These are phyloP conservation scores for Penicillium egyptiacum DNA, from an alignment of 495 filamentous ascomycete genomes.

Conservation along the genomic window DNA sequence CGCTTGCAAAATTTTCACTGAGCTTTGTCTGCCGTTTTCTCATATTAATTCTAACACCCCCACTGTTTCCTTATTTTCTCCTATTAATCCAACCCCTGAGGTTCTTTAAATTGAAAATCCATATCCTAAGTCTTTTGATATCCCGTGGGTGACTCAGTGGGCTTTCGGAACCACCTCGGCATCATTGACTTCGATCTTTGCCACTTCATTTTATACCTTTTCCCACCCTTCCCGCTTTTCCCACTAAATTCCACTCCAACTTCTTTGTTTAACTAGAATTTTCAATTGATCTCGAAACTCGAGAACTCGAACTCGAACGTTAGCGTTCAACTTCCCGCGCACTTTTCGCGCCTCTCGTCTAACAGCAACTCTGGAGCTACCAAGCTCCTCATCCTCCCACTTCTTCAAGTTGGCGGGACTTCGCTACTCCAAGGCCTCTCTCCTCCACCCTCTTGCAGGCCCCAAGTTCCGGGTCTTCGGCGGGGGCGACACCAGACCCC, in stretches of 20 bases:
- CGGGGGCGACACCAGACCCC: constrained; percentile 96
- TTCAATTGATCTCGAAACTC: not conserved
- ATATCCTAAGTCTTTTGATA: not conserved
- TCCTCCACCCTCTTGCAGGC: constrained; percentile 89
- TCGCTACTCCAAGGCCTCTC: constrained; percentile 71
- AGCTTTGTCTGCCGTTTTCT: not conserved
- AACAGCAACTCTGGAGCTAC: constrained; percentile 38
- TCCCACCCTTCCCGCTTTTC: constrained; percentile 3
- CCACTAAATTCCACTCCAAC: not conserved
- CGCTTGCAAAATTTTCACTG: constrained; percentile 30
- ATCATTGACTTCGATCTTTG: constrained; percentile 5
- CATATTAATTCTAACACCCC: constrained; percentile 5
- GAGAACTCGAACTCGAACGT: not conserved
- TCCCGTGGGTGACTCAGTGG: not conserved
- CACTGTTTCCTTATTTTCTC: constrained; percentile 12
- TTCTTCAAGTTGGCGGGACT: constrained; percentile 98
- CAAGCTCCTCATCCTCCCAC: constrained; percentile 40
- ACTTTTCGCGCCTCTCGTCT: constrained; percentile 15
- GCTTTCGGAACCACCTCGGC: constrained; percentile 1
- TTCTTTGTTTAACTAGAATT: not conserved
- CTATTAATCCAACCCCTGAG: constrained; percentile 1
- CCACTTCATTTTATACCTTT: constrained; percentile 6
- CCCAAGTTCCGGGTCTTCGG: constrained; percentile 87
- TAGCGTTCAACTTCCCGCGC: constrained; percentile 13
- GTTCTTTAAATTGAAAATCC: not conserved